Evolutionary conservation across 1,284 basidiomycete genomes (phyloP).

Genomic region (Apiotrichum akiyoshidainum): DNA sequence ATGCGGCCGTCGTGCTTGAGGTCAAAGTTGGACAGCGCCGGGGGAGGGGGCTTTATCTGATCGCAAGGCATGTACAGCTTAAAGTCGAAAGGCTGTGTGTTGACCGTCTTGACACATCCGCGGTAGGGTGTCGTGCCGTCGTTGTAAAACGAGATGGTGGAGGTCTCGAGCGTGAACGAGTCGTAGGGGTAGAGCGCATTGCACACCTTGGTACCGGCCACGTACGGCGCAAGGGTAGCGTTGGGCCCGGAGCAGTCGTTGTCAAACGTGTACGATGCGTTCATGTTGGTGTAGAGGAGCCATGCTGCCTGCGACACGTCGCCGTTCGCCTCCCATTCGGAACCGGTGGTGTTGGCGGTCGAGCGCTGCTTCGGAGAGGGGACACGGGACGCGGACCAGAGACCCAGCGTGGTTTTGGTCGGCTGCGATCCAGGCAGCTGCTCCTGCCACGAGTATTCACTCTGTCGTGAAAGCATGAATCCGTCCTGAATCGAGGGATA

Average conservation of each 20-base stretch:
- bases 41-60: slow-evolving; percentile 67
- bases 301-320: slow-evolving; percentile 62
- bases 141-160: slow-evolving; percentile 62
- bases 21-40: slow-evolving; percentile 69
- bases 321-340: slow-evolving; percentile 46
- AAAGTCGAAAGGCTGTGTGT: slow-evolving; percentile 71
- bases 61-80: slow-evolving; percentile 69
- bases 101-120: slow-evolving; percentile 67
- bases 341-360: slow-evolving; percentile 45
- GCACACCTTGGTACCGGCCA: slow-evolving; percentile 59
- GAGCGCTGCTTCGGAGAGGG: slow-evolving; percentile 55
- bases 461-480: slow-evolving; percentile 69
- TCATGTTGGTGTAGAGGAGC: slow-evolving; percentile 81
- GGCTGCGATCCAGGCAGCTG: slow-evolving; percentile 75
- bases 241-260: slow-evolving; percentile 58
- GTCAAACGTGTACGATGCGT: slow-evolving; percentile 62
- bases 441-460: slow-evolving; percentile 76
- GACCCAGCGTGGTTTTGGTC: slow-evolving; percentile 74
- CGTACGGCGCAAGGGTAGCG: slow-evolving; percentile 77
- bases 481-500: slow-evolving; percentile 80
- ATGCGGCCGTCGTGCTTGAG: slow-evolving; percentile 82
- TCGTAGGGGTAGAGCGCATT: slow-evolving; percentile 84
- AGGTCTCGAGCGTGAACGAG: slow-evolving; percentile 63
- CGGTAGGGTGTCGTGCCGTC: slow-evolving; percentile 62
- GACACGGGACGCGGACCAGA: slow-evolving; percentile 73